Percentiles rank a stretch among this genome's conserved stretches.
Conservation (phyloP, 148 eudicot species). For the Chenopodium album region DNA sequence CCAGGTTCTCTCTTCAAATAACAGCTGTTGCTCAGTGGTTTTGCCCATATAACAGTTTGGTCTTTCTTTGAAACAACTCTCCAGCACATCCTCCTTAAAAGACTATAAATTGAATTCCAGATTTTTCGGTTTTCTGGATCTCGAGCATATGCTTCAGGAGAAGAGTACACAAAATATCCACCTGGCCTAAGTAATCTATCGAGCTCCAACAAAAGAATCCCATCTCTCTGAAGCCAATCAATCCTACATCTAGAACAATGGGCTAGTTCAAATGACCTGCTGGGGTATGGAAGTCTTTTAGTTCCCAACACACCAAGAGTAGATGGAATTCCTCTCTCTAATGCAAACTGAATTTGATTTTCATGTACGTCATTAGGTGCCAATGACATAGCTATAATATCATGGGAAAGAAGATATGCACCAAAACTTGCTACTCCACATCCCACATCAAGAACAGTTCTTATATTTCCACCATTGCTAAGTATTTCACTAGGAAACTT, state of each 20-base stretch:
- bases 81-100: constrained; percentile 49
- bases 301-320: constrained; percentile 49
- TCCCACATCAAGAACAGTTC: constrained; percentile 48
- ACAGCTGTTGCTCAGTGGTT: constrained; percentile 47
- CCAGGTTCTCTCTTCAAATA: constrained; percentile 38
- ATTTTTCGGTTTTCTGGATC: constrained; percentile 46
- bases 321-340: constrained; percentile 52
- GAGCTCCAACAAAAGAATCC: constrained; percentile 43
- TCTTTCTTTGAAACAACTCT: constrained; percentile 43
- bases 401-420: constrained; percentile 44
- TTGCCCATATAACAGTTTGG: constrained; percentile 47
- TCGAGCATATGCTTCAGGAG: constrained; percentile 51
- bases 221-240: constrained; percentile 48
- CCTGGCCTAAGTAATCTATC: constrained; percentile 52
- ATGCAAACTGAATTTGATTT: constrained; percentile 48
- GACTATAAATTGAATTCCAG: constrained; percentile 44
- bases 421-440: constrained; percentile 58
- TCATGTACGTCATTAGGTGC: constrained; percentile 55
- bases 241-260: constrained; percentile 55
- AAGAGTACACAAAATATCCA: constrained; percentile 49
- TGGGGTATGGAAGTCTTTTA: constrained; percentile 49
- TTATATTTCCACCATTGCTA: constrained; percentile 39
- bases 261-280: constrained; percentile 48
- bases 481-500: constrained; percentile 35
- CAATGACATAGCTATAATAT: constrained; percentile 44